Conservation (phyloP, 2,329 filamentous ascomycete genomes). For the Aspergillus caelatus region DNA sequence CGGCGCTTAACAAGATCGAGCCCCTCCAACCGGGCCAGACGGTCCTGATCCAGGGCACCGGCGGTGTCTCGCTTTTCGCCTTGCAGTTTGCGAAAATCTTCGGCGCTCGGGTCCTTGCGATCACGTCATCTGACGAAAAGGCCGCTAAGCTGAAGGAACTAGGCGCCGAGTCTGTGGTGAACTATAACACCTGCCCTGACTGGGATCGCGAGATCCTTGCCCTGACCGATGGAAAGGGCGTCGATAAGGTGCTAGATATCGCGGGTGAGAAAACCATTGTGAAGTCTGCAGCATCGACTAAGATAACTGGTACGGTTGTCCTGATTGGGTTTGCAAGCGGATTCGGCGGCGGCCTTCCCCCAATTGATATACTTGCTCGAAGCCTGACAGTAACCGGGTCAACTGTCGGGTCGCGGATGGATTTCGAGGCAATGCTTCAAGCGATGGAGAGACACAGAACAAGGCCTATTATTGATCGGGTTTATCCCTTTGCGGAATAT, state of each 20-base stretch:
- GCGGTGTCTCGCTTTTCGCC: conserved; percentile 56
- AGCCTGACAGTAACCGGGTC: not conserved
- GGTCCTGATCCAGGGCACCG: conserved; percentile 59
- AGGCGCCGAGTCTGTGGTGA: conserved; percentile 58
- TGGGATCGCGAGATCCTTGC: conserved; percentile 45
- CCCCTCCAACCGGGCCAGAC: conserved; percentile 52
- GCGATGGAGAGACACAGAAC: not conserved
- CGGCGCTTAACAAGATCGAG: conserved; percentile 23
- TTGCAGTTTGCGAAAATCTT: conserved; percentile 42
- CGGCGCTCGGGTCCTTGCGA: conserved; percentile 41
- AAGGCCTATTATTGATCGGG: not conserved
- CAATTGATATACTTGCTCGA: not conserved
- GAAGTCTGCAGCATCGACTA: not conserved
- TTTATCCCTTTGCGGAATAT: not conserved
- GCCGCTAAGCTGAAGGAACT: conserved; percentile 51
- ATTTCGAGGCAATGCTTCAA: not conserved
- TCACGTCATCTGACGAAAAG: conserved; percentile 57
- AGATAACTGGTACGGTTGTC: not conserved
- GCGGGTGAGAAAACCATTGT: not conserved
- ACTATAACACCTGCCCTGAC: conserved; percentile 56
- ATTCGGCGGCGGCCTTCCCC: not conserved
- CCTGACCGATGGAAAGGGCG: not conserved
- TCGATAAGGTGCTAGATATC: not conserved
- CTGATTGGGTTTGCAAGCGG: not conserved
- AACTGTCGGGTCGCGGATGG: not conserved